Base-by-base conservation (phyloP, 306 rosid species). In the Morella rubra region DNA sequence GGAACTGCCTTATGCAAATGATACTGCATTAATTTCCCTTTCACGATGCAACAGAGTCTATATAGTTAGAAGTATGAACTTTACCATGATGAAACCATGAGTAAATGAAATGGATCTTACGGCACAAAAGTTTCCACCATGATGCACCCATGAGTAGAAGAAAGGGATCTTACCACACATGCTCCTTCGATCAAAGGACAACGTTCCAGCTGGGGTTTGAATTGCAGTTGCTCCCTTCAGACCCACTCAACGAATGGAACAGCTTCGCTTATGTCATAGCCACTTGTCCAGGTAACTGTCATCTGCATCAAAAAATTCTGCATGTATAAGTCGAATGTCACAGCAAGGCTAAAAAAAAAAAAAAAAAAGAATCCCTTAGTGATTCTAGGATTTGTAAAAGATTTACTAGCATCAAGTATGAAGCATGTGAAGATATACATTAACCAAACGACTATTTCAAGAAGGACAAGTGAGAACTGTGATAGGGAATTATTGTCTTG, bases 221-320 rank as follows among this genome's bases (percentile, higher is more conserved):
- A 19, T 76, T 11, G 14, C 83, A 1, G 3, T 27, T 64, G 72
- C 83, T 61, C 89, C 93, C 40, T 69, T 24, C 24, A 37, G 71
- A 78, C 90, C 89, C 91, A 91, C 66, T 89, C 87, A 69, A 90
- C 89, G 13, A 90, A 82, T 0, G 98, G 94, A 15, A 79, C 83
- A 65, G 96, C 97, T 75, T 91, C 97, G 47, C 69, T 68, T 53
- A 89, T 82, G 80, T 76, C 76, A 51, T 90, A 94, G 65, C 98
- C 97, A 79, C 97, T 94, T 45, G 97, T 91, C 98, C 98, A 91
- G 19, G 98, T 91, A 61, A 94, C 80, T 65, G 96, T 84, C 97
- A 90, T 94, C 98, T 94, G 87, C 85, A 88, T 19, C 78, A 71
- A 20, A 32, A 49, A 37, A 47, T 10, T 27, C 27, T 12, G 44